phyloP scores from a whole-genome alignment of 148 eudicot species.

The Amaranthus cruentus region DNA sequence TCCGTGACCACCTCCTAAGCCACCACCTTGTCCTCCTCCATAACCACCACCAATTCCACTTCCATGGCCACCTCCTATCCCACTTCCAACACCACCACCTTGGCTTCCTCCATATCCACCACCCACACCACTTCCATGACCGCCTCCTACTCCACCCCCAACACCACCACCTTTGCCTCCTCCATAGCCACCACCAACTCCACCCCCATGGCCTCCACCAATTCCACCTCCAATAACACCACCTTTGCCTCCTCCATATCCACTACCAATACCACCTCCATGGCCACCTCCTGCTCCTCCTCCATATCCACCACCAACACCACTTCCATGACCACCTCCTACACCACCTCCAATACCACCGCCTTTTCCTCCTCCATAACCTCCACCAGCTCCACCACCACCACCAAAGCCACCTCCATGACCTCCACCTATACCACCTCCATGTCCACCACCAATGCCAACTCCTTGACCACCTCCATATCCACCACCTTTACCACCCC shows the following conservation, averaged over 20 bases:
- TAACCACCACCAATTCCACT: slow-evolving; percentile 4
- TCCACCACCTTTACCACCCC: slow-evolving; percentile 16
- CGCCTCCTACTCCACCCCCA: slow-evolving; percentile 15
- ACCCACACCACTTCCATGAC: slow-evolving; percentile 11
- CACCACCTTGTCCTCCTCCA: background rate
- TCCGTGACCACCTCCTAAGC: slow-evolving; percentile 9
- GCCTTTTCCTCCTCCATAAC: background rate
- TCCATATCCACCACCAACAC: slow-evolving; percentile 1
- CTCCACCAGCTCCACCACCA: slow-evolving; percentile 14
- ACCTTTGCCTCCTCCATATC: slow-evolving; percentile 14
- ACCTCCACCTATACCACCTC: slow-evolving; percentile 15
- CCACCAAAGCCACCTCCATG: slow-evolving; percentile 8
- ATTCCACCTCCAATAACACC: background rate
- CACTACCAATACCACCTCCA: slow-evolving; percentile 10
- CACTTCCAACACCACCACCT: slow-evolving; percentile 15
- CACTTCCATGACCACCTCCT: slow-evolving; percentile 18
- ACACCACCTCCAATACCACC: background rate
- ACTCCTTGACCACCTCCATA: slow-evolving; percentile 13
- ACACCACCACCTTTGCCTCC: slow-evolving; percentile 8
- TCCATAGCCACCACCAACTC: slow-evolving; percentile 16
- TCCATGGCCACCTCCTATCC: slow-evolving; percentile 8
- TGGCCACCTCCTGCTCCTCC: slow-evolving; percentile 18
- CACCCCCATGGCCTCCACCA: slow-evolving; percentile 9
- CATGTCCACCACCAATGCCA: slow-evolving; percentile 15
- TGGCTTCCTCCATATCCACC: slow-evolving; percentile 8